Percentiles rank a stretch among this genome's conserved stretches.
Conservation (phyloP, 208 protist species). For the Acanthamoeba divionensis region DNA sequence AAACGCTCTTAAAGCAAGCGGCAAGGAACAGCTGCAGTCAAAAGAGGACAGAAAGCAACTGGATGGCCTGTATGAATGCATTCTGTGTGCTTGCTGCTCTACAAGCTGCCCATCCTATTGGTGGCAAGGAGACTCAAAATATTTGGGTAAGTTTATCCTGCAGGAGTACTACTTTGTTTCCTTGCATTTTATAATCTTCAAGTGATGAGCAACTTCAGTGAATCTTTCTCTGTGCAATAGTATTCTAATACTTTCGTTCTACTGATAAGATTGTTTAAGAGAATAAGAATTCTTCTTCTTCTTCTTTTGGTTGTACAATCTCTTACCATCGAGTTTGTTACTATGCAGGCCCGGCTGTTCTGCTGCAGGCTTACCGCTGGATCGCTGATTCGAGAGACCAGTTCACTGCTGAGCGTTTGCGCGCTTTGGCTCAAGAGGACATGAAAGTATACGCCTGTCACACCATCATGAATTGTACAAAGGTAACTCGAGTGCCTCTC, state of each 20-base stretch:
- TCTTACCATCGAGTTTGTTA: background rate
- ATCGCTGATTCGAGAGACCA: constrained; percentile 81
- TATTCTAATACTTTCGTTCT: too few species aligned
- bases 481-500: background rate
- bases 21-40: constrained; percentile 68
- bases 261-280: too few species aligned
- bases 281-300: background rate
- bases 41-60: constrained; percentile 70
- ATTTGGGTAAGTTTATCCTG: background rate
- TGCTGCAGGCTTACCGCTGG: constrained; percentile 85
- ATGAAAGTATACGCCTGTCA: constrained; percentile 82
- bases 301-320: background rate
- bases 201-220: too few species aligned
- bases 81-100: constrained; percentile 87
- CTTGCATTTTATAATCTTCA: background rate
- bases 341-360: constrained; percentile 80
- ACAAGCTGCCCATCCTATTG: constrained; percentile 88
- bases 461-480: constrained; percentile 88
- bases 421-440: constrained; percentile 11
- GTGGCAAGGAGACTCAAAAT: constrained; percentile 83
- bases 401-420: constrained; percentile 51
- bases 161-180: background rate
- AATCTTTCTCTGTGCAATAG: too few species aligned
- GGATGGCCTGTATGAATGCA: constrained; percentile 88
- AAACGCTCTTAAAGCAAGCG: background rate